Base-by-base conservation (phyloP, 768 basidiomycete genomes). In the Symmetrospora coprosmae region DNA sequence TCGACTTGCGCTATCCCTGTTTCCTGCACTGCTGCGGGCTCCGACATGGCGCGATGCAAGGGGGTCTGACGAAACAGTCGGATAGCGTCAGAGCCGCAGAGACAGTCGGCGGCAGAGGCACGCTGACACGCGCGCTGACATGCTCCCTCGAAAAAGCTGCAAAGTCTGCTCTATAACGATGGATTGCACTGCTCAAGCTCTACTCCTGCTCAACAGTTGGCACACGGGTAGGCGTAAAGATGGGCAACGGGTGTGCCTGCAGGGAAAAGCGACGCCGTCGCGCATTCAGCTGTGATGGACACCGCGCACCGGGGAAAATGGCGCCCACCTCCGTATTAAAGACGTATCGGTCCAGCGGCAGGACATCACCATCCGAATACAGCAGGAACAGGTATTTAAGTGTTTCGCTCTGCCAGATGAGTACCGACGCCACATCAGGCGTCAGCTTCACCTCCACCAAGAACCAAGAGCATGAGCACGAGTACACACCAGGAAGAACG, bases 381-480 rank as follows among this genome's bases (percentile, higher is more conserved):
- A 94, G 74, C 64, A 92, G 72, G 71, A 84, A 94, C 21, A 97
- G 76, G 73, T 94, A 94, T 72, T 96, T 90, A 62, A 90, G 73
- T 5, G 87, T 90, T 72, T 89, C 87, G 66, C 85, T 84, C 87
- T 87, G 62, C 49, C 6, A 9, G 38, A 34, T 49, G 38, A 35
- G 50, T 49, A 28, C 25, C n/a, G n/a, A n/a, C n/a, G n/a, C n/a
- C n/a, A n/a, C n/a, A n/a, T n/a, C n/a, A n/a, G n/a, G n/a, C n/a
- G n/a, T 34, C 31, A 31, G 28, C 25, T 41, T 17, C 37, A 27
- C 19, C 17, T 25, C 16, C 19, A 25, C 16, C 43, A 21, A 58
- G 9, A 14, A n/a, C 58, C 21, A 31, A 38, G 50, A 23, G 23
- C 50, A 46, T 30, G 16, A 34, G 43, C 40, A 56, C 19, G 25